Base-by-base conservation (phyloP, 2,329 filamentous ascomycete species). In the Macrophomina phaseolina region DNA sequence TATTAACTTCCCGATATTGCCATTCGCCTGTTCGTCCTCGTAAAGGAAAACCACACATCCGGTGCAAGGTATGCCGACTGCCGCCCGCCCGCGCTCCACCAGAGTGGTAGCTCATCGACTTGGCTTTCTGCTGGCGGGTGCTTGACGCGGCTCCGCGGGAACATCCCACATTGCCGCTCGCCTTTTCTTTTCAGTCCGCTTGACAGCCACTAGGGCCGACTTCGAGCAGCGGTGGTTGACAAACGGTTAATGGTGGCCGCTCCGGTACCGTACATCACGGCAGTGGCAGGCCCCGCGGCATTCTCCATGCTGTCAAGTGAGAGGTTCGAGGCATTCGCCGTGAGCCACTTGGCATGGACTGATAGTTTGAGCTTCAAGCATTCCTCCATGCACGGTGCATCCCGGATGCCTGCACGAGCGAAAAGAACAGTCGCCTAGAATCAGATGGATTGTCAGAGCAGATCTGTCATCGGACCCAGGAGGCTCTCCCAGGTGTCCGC, bases 81-180 rank as follows among this genome's bases (percentile, higher is more conserved):
- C 55, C 55, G 55, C 55, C n/a, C 55, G 55, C 55, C 55, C 42
- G 56, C 58, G 58, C 58, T 49, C 58, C 58, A 62, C 45, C 18
- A 23, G 42, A 62, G 32, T 62, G 58, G 58, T 62, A 62, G 32
- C 58, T 62, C 58, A 62, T 62, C 42, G 58, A n/a, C 58, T 62
- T 62, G 58, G 58, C 58, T 62, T 62, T 62, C 32, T 38, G 58
- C 58, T 62, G 45, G 58, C 32, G 30, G 58, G 32, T 49, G 58
- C 58, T 49, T 48, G 58, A 38, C 49, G 58, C 58, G 58, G 58
- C 58, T 62, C 58, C 36, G 2, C n/a, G 18, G 4, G 14, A 12
- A 11, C 53, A 16, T 18, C 38, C 12, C 40, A 49, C 45, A 36
- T 55, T 38, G 8, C 28, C 40, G 38, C 45, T n/a, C 18, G 7